A percentile compares a stretch with the other conserved stretches of the same genome.
phyloP scores from a whole-genome alignment of 495 filamentous ascomycete species.

The Corynascus novoguineensis region DNA sequence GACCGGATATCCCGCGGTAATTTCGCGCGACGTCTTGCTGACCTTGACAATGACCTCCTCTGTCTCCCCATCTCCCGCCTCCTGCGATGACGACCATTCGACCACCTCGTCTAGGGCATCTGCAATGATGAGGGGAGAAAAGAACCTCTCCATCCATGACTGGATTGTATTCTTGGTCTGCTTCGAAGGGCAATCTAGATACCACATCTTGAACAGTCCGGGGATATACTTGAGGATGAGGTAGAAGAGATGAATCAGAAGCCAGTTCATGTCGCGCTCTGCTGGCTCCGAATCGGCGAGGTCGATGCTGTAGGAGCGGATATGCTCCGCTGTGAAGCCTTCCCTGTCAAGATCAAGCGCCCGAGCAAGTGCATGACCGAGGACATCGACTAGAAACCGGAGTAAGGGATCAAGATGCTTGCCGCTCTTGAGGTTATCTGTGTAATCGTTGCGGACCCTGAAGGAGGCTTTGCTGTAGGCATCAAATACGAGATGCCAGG shows the following conservation, averaged over 20 bases:
- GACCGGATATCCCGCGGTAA: slow-evolving; percentile 74
- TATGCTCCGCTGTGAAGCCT: slow-evolving; percentile 51
- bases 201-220: slow-evolving; percentile 80
- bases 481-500: slow-evolving; percentile 88
- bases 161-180: slow-evolving; percentile 70
- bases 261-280: slow-evolving; percentile 70
- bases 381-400: slow-evolving; percentile 72
- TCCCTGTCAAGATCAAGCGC: slow-evolving; percentile 52
- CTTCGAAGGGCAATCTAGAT: slow-evolving; percentile 67
- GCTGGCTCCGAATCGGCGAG: slow-evolving; percentile 51
- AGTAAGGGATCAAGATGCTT: slow-evolving; percentile 64
- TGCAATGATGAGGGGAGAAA: slow-evolving; percentile 73
- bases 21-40: slow-evolving; percentile 60
- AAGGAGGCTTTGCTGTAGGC: slow-evolving; percentile 74
- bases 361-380: slow-evolving; percentile 64
- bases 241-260: slow-evolving; percentile 83
- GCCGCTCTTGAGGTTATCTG: slow-evolving; percentile 66
- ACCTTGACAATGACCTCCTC: slow-evolving; percentile 69
- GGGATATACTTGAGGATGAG: slow-evolving; percentile 68
- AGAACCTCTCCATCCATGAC: slow-evolving; percentile 74
- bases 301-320: slow-evolving; percentile 58
- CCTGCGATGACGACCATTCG: slow-evolving; percentile 61
- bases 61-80: slow-evolving; percentile 53
- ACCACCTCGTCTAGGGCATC: slow-evolving; percentile 65
- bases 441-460: slow-evolving; percentile 74